Conservation (phyloP, 176 grass and related monocot genomes). For the Sorghum bicolor region Sorghum_bicolor_NCBIv3 NC_012878.2:5309001-5309500, state of each 20-base stretch:
- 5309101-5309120: neutral
- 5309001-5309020: neutral
- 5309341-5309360: neutral
- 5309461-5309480: neutral
- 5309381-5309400: neutral
- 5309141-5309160: neutral
- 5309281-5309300: neutral
- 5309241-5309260: neutral
- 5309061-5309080: neutral
- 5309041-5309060: neutral
- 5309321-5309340: slow-evolving; percentile 8
- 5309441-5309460: neutral
- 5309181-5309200: neutral
- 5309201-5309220: slow-evolving; percentile 4
- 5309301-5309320: neutral
- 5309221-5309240: neutral
- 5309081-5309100: neutral
- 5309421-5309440: neutral
- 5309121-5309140: neutral
- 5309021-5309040: neutral
- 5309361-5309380: neutral
- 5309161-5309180: neutral
- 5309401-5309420: neutral
- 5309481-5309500: slow-evolving; percentile 7
- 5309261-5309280: neutral